phyloP scores from a whole-genome alignment of 345 rosid species.

The Ceriops zippeliana region DNA sequence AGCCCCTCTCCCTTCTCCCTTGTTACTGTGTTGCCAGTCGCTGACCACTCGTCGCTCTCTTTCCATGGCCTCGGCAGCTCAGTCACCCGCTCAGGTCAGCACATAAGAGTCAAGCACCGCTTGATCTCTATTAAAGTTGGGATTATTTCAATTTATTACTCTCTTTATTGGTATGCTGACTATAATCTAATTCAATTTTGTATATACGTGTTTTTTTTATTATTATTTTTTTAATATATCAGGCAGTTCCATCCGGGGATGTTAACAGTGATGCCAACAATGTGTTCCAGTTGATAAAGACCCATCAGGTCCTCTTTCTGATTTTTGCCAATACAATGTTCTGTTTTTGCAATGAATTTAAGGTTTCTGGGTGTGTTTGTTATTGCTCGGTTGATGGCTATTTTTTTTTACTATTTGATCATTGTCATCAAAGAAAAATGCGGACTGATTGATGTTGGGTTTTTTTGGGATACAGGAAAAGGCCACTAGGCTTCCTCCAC shows the following conservation, averaged over 20 bases:
- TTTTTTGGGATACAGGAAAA: slow-evolving; percentile 48
- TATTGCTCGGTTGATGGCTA: not conserved
- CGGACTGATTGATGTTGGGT: slow-evolving; percentile 6
- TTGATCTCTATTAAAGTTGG: not conserved
- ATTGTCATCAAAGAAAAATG: not conserved
- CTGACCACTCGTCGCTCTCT: slow-evolving; percentile 26
- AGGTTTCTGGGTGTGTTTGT: not conserved
- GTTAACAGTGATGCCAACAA: slow-evolving; percentile 42
- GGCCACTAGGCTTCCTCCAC: slow-evolving; percentile 77
- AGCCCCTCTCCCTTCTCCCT: slow-evolving; percentile 19
- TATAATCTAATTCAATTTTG: no score
- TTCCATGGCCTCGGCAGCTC: slow-evolving; percentile 71
- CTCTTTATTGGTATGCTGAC: not conserved
- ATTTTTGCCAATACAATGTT: not conserved
- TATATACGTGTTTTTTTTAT: not conserved
- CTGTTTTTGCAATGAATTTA: not conserved
- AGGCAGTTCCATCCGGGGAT: slow-evolving; percentile 62
- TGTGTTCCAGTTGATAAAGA: slow-evolving; percentile 66
- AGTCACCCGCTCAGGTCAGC: slow-evolving; percentile 52
- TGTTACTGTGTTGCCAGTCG: slow-evolving; percentile 29
- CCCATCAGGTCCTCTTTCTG: slow-evolving; percentile 56
- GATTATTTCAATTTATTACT: not conserved
- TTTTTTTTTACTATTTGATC: not conserved
- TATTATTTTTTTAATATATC: slow-evolving; percentile 14
- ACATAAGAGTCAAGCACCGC: not conserved